These are phyloP conservation scores for Kernera saxatilis DNA, from an alignment of 345 rosid species.

Conservation along the genomic window DNA sequence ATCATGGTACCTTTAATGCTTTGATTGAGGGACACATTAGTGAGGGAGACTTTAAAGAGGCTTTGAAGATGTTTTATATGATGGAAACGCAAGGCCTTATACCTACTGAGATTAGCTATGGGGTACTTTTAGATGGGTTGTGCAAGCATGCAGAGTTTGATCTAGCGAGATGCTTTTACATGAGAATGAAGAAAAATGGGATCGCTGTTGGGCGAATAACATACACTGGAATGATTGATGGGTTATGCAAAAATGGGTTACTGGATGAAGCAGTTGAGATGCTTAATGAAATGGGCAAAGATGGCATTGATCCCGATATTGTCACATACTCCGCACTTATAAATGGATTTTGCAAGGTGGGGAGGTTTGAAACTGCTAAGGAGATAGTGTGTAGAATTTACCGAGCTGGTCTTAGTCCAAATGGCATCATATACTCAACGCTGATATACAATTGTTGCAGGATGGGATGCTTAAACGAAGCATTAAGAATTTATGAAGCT, in stretches of 20 bases:
- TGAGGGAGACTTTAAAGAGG: slow-evolving; percentile 52
- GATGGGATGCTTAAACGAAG: slow-evolving; percentile 51
- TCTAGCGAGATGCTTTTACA: slow-evolving; percentile 49
- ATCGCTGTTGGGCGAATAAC: slow-evolving; percentile 45
- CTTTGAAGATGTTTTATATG: slow-evolving; percentile 50
- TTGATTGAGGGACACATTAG: slow-evolving; percentile 60
- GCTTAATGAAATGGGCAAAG: slow-evolving; percentile 52
- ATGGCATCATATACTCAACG: slow-evolving; percentile 50
- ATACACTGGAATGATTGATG: slow-evolving; percentile 71
- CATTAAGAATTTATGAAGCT: slow-evolving; percentile 51
- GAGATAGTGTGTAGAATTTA: slow-evolving; percentile 64
- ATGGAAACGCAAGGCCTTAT: slow-evolving; percentile 51
- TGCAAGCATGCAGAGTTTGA: slow-evolving; percentile 59
- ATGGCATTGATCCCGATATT: slow-evolving; percentile 59
- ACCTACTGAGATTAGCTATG: slow-evolving; percentile 64
- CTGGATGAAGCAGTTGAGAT: slow-evolving; percentile 54
- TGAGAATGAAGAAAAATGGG: slow-evolving; percentile 59
- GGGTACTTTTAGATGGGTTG: slow-evolving; percentile 63
- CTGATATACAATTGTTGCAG: slow-evolving; percentile 53
- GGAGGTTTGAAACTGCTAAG: slow-evolving; percentile 41
- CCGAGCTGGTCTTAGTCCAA: slow-evolving; percentile 58
- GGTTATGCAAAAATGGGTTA: slow-evolving; percentile 59
- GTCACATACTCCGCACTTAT: slow-evolving; percentile 73
- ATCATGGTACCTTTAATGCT: slow-evolving; percentile 56
- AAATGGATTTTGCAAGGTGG: slow-evolving; percentile 62